Percentiles rank a stretch among this genome's conserved stretches.
These are phyloP conservation scores for Funneliformis geosporum DNA, from an alignment of 192 early-diverging fungal species.

Conservation along the genomic window DNA sequence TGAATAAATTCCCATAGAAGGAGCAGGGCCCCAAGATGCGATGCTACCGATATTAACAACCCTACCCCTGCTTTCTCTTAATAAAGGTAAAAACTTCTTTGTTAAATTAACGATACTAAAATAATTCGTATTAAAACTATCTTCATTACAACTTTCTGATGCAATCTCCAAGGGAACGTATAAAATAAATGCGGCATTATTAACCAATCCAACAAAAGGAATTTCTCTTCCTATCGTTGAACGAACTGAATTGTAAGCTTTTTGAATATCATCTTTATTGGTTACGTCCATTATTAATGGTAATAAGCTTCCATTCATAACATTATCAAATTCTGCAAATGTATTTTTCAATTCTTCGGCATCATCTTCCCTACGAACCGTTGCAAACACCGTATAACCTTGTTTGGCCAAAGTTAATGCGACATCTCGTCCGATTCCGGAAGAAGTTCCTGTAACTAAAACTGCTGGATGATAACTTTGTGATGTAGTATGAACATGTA, in stretches of 20 bases:
- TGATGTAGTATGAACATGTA: background rate
- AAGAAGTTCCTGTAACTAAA: slow-evolving; percentile 22
- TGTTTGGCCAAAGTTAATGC: slow-evolving; percentile 7
- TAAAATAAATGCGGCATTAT: slow-evolving; percentile 11
- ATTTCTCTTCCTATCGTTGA: background rate
- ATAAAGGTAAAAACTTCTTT: slow-evolving; percentile 28
- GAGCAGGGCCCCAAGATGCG: slow-evolving; percentile 1
- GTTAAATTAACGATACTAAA: slow-evolving; percentile 28
- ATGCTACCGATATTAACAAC: slow-evolving; percentile 29
- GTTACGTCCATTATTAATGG: slow-evolving; percentile 19
- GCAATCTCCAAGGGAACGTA: slow-evolving; percentile 27
- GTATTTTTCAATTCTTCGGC: background rate
- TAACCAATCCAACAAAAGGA: slow-evolving; percentile 24
- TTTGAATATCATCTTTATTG: slow-evolving; percentile 6
- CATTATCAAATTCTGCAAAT: slow-evolving; percentile 12
- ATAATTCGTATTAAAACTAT: slow-evolving; percentile 32
- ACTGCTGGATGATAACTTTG: slow-evolving; percentile 23
- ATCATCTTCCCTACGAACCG: slow-evolving; percentile 21
- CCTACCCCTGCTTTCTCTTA: slow-evolving; percentile 15
- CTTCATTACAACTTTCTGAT: slow-evolving; percentile 12
- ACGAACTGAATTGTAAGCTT: background rate
- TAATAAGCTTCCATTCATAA: background rate
- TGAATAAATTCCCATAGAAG: slow-evolving; percentile 27
- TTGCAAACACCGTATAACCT: slow-evolving; percentile 25
- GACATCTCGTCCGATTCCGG: slow-evolving; percentile 11